phyloP scores from a whole-genome alignment of 495 filamentous ascomycete species.

The Aspergillus heteromorphus region DNA sequence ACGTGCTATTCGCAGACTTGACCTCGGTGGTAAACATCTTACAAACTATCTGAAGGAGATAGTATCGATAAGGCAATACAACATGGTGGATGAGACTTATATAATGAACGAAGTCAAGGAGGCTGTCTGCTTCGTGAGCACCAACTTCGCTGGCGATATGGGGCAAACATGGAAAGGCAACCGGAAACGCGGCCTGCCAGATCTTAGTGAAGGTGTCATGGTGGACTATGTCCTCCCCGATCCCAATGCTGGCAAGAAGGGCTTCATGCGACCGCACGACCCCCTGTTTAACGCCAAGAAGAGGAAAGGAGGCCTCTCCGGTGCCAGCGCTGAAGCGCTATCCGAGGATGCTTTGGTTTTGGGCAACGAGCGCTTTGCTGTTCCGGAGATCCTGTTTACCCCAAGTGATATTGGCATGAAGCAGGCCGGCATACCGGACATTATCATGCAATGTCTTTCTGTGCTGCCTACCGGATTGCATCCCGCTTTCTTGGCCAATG shows the following conservation, averaged over 20 bases:
- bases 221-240: slow-evolving; percentile 93
- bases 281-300: slow-evolving; percentile 54
- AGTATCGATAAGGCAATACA: slow-evolving; percentile 84
- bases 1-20: slow-evolving; percentile 74
- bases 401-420: slow-evolving; percentile 83
- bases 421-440: slow-evolving; percentile 75
- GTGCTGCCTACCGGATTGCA: slow-evolving; percentile 70
- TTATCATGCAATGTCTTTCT: slow-evolving; percentile 75
- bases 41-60: slow-evolving; percentile 93
- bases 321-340: slow-evolving; percentile 48
- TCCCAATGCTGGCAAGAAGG: slow-evolving; percentile 69
- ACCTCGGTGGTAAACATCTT: slow-evolving; percentile 86
- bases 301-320: slow-evolving; percentile 48
- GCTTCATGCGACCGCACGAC: slow-evolving; percentile 72
- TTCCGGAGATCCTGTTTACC: slow-evolving; percentile 85
- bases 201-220: slow-evolving; percentile 61
- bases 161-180: slow-evolving; percentile 82
- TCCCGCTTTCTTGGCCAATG: slow-evolving; percentile 76
- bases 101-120: slow-evolving; percentile 97
- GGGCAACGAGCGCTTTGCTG: slow-evolving; percentile 84
- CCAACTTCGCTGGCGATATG: slow-evolving; percentile 72
- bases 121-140: slow-evolving; percentile 74
- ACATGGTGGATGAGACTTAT: slow-evolving; percentile 88
- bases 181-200: slow-evolving; percentile 36
- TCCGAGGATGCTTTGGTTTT: slow-evolving; percentile 80